phyloP scores from a whole-genome alignment of 2,329 filamentous ascomycete genomes.

The Neocucurbitaria cava region DNA sequence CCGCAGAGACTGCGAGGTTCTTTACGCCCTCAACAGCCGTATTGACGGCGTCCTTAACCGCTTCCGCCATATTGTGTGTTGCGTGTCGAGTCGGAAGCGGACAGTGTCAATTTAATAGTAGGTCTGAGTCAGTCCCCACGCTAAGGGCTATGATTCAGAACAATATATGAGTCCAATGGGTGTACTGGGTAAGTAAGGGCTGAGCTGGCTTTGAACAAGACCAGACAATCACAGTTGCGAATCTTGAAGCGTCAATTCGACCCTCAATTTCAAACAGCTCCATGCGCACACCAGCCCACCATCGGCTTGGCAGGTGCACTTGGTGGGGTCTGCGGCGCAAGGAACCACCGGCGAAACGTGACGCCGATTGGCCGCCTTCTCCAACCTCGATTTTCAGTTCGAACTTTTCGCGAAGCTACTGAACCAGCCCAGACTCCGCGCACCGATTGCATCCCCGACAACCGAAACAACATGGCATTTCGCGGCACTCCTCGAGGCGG shows the following conservation, averaged over 20 bases:
- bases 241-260: slow-evolving; percentile 14
- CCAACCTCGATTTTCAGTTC: slow-evolving; percentile 36
- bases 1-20: slow-evolving; percentile 60
- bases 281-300: slow-evolving; percentile 32
- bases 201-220: slow-evolving; percentile 10
- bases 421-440: slow-evolving; percentile 34
- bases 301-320: slow-evolving; percentile 25
- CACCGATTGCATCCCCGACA: slow-evolving; percentile 35
- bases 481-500: slow-evolving; percentile 54
- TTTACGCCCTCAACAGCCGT: slow-evolving; percentile 65
- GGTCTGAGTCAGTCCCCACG: slow-evolving; percentile 38
- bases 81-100: slow-evolving; percentile 26
- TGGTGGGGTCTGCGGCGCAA: slow-evolving; percentile 32
- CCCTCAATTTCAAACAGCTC: slow-evolving; percentile 34
- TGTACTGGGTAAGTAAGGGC: slow-evolving; percentile 7
- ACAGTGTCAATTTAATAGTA: slow-evolving; percentile 19
- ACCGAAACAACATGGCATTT: slow-evolving; percentile 65
- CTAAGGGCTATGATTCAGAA: slow-evolving; percentile 14
- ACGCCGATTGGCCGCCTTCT: slow-evolving; percentile 32
- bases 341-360: slow-evolving; percentile 30
- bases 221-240: slow-evolving; percentile 7
- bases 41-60: slow-evolving; percentile 57
- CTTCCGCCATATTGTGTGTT: slow-evolving; percentile 54
- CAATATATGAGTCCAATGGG: slow-evolving; percentile 1
- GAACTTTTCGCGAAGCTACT: slow-evolving; percentile 34